Conservation (phyloP, 2,329 filamentous ascomycete genomes). For the Scedosporium aurantiacum region DNA sequence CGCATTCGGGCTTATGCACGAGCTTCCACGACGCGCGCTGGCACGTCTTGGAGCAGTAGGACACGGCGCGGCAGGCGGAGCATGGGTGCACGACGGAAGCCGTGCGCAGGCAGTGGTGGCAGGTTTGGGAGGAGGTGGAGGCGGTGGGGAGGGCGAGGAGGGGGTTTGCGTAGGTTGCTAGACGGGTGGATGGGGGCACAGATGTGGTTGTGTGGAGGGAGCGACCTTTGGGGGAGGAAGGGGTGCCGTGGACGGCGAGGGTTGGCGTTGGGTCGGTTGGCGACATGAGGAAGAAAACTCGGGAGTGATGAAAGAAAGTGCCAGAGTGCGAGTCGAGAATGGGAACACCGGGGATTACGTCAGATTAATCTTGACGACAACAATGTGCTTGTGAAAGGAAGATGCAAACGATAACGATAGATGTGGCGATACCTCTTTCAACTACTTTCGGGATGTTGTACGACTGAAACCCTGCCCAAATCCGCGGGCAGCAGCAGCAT, state of each 20-base stretch:
- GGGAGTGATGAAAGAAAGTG: neutral
- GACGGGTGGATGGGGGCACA: constrained; percentile 32
- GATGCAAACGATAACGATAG: too few species aligned
- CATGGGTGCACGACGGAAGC: constrained; percentile 27
- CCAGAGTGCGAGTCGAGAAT: too few species aligned
- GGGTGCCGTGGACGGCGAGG: neutral
- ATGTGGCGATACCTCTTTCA: too few species aligned
- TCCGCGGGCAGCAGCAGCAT: too few species aligned
- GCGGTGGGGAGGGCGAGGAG: constrained; percentile 37
- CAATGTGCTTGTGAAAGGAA: too few species aligned
- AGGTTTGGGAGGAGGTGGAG: constrained; percentile 28
- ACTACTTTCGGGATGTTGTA: too few species aligned
- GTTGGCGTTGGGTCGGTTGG: neutral
- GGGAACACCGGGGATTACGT: too few species aligned
- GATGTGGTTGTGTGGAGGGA: constrained; percentile 30
- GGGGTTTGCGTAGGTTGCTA: constrained; percentile 32
- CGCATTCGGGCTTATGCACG: constrained; percentile 45
- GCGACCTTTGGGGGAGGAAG: constrained; percentile 27
- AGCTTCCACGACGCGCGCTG: constrained; percentile 42
- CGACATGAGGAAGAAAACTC: neutral
- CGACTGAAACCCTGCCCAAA: too few species aligned
- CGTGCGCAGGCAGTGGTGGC: constrained; percentile 36
- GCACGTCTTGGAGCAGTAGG: constrained; percentile 44
- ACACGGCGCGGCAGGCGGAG: constrained; percentile 38
- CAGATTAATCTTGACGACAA: too few species aligned